Conservation (phyloP, 2,329 filamentous ascomycete species). For the Exophiala oligosperma region DNA sequence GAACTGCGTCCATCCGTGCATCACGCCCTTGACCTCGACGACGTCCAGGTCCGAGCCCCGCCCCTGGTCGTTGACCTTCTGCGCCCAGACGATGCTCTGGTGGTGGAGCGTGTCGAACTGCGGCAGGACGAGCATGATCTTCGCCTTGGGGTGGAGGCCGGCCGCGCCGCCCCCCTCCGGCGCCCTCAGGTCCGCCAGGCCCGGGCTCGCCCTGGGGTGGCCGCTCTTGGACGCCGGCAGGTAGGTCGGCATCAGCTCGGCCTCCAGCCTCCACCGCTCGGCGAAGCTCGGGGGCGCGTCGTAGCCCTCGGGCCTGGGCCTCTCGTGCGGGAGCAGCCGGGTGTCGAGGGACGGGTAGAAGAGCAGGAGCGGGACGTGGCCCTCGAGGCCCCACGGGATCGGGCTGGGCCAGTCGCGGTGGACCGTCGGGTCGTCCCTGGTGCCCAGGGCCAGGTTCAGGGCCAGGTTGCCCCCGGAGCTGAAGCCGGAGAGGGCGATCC, state of each 20-base stretch:
- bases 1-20: slow-evolving; percentile 31
- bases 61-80: slow-evolving; percentile 26
- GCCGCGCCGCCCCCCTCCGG: neutral
- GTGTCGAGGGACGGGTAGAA: slow-evolving; percentile 30
- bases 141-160: slow-evolving; percentile 28
- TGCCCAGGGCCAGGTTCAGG: slow-evolving; percentile 30
- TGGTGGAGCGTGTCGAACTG: slow-evolving; percentile 27
- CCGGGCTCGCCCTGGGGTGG: slow-evolving; percentile 27
- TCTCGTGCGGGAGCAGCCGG: slow-evolving; percentile 26
- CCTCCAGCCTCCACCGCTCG: slow-evolving; percentile 24
- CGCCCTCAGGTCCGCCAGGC: slow-evolving; percentile 21
- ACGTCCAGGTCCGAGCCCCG: slow-evolving; percentile 23
- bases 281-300: slow-evolving; percentile 23
- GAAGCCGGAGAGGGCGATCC: slow-evolving; percentile 46
- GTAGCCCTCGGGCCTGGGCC: slow-evolving; percentile 24
- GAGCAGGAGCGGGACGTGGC: slow-evolving; percentile 26
- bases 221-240: slow-evolving; percentile 19
- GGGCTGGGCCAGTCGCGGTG: slow-evolving; percentile 22
- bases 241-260: slow-evolving; percentile 30
- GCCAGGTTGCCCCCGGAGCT: slow-evolving; percentile 51
- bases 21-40: slow-evolving; percentile 24
- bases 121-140: slow-evolving; percentile 27
- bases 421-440: slow-evolving; percentile 23
- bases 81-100: slow-evolving; percentile 26
- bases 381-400: slow-evolving; percentile 16